phyloP scores from a whole-genome alignment of 441 rosid species.

The Cnidoscolus chayamansa region DNA sequence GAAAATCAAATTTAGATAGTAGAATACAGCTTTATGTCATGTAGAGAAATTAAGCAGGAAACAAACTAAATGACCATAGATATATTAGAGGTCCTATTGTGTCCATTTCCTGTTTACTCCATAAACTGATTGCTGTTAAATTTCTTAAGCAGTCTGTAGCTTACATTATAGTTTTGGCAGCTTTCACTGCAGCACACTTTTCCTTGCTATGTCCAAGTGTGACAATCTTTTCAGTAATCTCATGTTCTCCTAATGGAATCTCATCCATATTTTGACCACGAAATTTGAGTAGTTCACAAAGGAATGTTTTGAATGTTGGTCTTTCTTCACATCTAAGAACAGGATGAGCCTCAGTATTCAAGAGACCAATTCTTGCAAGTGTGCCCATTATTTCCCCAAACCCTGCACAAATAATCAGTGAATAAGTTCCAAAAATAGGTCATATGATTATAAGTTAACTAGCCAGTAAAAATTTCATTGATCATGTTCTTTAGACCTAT shows the following conservation, averaged over 20 bases:
- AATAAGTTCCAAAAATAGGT: slow-evolving; percentile 9
- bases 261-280: slow-evolving; percentile 29
- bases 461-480: neutral
- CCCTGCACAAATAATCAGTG: slow-evolving; percentile 39
- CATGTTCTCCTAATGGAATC: slow-evolving; percentile 46
- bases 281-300: slow-evolving; percentile 48
- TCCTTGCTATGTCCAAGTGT: slow-evolving; percentile 64
- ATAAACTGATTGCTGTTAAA: neutral
- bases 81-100: neutral
- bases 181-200: slow-evolving; percentile 48
- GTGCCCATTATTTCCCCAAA: slow-evolving; percentile 74
- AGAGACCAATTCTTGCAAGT: slow-evolving; percentile 65
- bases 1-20: slow-evolving; percentile 19
- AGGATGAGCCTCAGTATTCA: slow-evolving; percentile 43
- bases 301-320: slow-evolving; percentile 51
- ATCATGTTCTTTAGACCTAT: neutral
- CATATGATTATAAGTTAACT: neutral
- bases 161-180: slow-evolving; percentile 74
- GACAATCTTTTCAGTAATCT: slow-evolving; percentile 49
- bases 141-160: slow-evolving; percentile 18
- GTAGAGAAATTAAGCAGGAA: neutral
- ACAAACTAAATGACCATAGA: neutral
- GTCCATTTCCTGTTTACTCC: neutral
- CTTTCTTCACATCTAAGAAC: slow-evolving; percentile 40
- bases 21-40: neutral